A percentile compares a stretch with the other conserved stretches of the same genome.
Evolutionary conservation across 2,329 filamentous ascomycete species (phyloP).

Genomic region (Didymellaceae sp.): DNA sequence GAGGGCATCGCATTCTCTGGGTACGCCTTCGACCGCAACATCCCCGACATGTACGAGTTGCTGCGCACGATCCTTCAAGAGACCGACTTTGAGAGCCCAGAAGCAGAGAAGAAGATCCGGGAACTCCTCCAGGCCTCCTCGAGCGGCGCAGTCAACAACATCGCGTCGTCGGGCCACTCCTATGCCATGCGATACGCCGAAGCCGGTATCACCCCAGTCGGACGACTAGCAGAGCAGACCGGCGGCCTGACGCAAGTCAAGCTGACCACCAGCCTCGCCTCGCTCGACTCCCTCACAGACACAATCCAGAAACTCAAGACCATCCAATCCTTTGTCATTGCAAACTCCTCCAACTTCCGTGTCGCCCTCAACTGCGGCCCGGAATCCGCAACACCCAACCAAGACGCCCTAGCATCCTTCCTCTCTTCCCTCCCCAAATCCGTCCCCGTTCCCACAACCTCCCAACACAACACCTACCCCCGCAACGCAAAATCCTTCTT

Average conservation of each 20-base stretch:
- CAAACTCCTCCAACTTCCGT: slow-evolving; percentile 71
- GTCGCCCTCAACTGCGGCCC: slow-evolving; percentile 84
- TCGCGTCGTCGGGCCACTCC: slow-evolving; percentile 87
- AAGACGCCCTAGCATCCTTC: slow-evolving; percentile 74
- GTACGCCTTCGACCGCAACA: slow-evolving; percentile 86
- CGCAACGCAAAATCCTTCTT: slow-evolving; percentile 77
- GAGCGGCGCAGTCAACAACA: slow-evolving; percentile 88
- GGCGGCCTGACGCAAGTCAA: slow-evolving; percentile 89
- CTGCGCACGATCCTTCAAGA: slow-evolving; percentile 80
- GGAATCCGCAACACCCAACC: slow-evolving; percentile 74
- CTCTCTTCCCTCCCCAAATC: slow-evolving; percentile 63
- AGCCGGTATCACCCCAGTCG: slow-evolving; percentile 74
- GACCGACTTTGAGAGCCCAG: slow-evolving; percentile 85
- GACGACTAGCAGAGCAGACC: slow-evolving; percentile 81
- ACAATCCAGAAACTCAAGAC: slow-evolving; percentile 83
- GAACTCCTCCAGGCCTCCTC: slow-evolving; percentile 86
- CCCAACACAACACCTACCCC: slow-evolving; percentile 46
- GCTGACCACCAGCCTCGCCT: slow-evolving; percentile 78
- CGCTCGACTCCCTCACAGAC: slow-evolving; percentile 74
- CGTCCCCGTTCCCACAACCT: slow-evolving; percentile 38
- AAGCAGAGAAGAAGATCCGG: slow-evolving; percentile 80
- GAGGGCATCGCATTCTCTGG: slow-evolving; percentile 87
- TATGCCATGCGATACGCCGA: slow-evolving; percentile 87
- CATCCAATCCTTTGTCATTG: slow-evolving; percentile 80
- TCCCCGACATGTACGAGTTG: slow-evolving; percentile 89